These are phyloP conservation scores for Sporothrix pseudoabietina DNA, from an alignment of 2,329 filamentous ascomycete species.

Conservation along the genomic window DNA sequence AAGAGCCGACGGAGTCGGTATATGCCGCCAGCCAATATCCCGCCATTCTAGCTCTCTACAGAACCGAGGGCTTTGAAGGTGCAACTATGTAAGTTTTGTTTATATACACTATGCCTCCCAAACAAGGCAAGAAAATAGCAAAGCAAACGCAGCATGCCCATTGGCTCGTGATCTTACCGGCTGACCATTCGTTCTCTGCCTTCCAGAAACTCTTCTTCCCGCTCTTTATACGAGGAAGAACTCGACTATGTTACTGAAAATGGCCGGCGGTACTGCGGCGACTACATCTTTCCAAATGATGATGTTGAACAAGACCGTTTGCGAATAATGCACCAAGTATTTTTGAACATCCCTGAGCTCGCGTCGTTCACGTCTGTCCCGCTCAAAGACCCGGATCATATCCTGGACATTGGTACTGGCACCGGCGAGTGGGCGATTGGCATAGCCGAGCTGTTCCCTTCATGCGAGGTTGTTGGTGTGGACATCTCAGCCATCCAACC, in stretches of 20 bases:
- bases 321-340: slow-evolving; percentile 42
- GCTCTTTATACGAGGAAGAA: slow-evolving; percentile 42
- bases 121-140: neutral
- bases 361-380: slow-evolving; percentile 41
- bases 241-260: slow-evolving; percentile 58
- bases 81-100: slow-evolving; percentile 46
- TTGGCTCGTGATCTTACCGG: neutral
- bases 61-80: slow-evolving; percentile 44
- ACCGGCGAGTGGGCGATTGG: slow-evolving; percentile 57
- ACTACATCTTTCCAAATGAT: slow-evolving; percentile 64
- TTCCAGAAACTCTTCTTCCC: slow-evolving; percentile 40
- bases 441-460: slow-evolving; percentile 57
- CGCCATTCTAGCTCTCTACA: slow-evolving; percentile 42
- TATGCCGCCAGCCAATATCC: slow-evolving; percentile 49
- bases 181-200: neutral
- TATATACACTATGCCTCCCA: neutral
- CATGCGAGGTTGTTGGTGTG: slow-evolving; percentile 60
- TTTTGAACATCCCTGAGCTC: slow-evolving; percentile 34
- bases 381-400: slow-evolving; percentile 44
- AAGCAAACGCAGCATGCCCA: neutral
- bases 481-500: slow-evolving; percentile 62
- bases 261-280: slow-evolving; percentile 61
- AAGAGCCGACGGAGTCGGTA: slow-evolving; percentile 44
- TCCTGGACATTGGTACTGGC: slow-evolving; percentile 63
- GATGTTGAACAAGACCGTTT: slow-evolving; percentile 52